phyloP scores from a whole-genome alignment of 2,329 filamentous ascomycete genomes.

The Huntiella moniliformis region DNA sequence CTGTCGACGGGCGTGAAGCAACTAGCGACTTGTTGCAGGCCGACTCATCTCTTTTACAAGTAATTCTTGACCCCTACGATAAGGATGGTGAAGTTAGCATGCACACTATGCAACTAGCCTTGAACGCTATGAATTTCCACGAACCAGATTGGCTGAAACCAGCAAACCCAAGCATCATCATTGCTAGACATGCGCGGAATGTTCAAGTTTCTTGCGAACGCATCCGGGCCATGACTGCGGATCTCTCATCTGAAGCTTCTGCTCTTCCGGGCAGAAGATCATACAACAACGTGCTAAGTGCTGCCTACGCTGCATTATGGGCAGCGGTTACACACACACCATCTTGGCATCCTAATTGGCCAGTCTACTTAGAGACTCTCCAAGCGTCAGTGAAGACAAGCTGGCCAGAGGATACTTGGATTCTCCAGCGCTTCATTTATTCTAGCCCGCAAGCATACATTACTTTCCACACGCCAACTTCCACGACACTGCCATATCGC shows the following conservation, averaged over 20 bases:
- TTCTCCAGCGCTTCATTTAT: constrained; percentile 8
- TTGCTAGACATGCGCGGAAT: constrained; percentile 44
- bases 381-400: not conserved
- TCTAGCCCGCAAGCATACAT: not conserved
- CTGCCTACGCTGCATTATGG: constrained; percentile 8
- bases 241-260: not conserved
- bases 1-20: constrained; percentile 32
- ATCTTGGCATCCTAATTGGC: constrained; percentile 2
- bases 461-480: constrained; percentile 13
- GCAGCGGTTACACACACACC: constrained; percentile 2
- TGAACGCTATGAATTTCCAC: constrained; percentile 25
- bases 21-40: constrained; percentile 17
- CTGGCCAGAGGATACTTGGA: constrained; percentile 11
- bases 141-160: constrained; percentile 39
- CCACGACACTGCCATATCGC: constrained; percentile 8
- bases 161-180: constrained; percentile 46
- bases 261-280: not conserved
- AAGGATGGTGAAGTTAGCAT: not conserved
- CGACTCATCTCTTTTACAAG: not conserved
- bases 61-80: not conserved
- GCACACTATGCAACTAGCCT: constrained; percentile 7
- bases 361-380: not conserved
- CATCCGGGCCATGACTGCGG: constrained; percentile 8
- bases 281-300: constrained; percentile 3
- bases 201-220: constrained; percentile 7